Conservation (phyloP, 2,329 filamentous ascomycete genomes). For the Rutstroemia sp. region DNA sequence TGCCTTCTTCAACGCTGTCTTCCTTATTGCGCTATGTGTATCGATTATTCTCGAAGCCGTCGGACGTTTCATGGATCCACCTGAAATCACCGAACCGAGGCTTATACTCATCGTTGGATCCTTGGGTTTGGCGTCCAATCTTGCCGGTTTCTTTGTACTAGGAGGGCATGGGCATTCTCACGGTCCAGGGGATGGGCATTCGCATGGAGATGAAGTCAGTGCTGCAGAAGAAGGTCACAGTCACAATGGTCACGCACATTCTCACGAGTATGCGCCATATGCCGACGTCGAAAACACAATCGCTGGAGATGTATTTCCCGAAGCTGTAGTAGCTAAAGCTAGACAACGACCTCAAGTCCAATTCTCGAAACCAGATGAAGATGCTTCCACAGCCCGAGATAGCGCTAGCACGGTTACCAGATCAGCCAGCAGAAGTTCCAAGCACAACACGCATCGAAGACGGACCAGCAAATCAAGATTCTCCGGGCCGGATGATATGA, state of each 20-base stretch:
- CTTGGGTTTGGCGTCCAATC: constrained; percentile 78
- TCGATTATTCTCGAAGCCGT: constrained; percentile 95
- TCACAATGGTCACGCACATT: constrained; percentile 35
- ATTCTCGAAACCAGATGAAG: constrained; percentile 24
- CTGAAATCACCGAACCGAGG: constrained; percentile 75
- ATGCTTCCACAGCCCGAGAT: constrained; percentile 20
- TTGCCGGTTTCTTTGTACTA: constrained; percentile 82
- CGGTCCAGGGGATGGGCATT: constrained; percentile 47
- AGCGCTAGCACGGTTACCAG: constrained; percentile 12
- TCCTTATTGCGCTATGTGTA: constrained; percentile 90
- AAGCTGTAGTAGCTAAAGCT: constrained; percentile 48
- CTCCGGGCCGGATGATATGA: constrained; percentile 61
- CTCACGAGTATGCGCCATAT: constrained; percentile 10
- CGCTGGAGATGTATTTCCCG: constrained; percentile 54
- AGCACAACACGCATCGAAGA: constrained; percentile 20
- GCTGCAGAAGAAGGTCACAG: constrained; percentile 30
- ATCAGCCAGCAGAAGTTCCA: constrained; percentile 16
- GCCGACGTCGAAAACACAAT: constrained; percentile 46
- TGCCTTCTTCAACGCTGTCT: constrained; percentile 94
- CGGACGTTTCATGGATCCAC: constrained; percentile 84
- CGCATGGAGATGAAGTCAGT: constrained; percentile 29
- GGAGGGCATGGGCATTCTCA: constrained; percentile 89
- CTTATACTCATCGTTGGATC: constrained; percentile 87
- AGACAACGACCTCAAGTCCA: constrained; percentile 19
- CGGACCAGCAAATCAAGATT: constrained; percentile 42